These are phyloP conservation scores for Aurantiochytrium sp. DNA, from an alignment of 108 stramenopile genomes.

Conservation along the genomic window DNA sequence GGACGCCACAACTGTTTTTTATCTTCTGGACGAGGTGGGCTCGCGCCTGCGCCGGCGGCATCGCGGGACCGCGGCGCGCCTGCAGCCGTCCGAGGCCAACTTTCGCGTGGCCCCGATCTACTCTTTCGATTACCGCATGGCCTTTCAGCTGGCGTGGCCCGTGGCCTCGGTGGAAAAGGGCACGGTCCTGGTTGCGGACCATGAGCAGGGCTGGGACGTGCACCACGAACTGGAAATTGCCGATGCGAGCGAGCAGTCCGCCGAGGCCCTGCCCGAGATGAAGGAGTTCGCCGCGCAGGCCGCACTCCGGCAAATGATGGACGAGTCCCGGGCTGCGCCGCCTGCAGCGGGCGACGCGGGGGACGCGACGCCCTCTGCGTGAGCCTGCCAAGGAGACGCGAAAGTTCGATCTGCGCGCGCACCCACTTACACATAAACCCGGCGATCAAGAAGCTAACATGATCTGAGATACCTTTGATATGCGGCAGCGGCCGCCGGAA, in stretches of 20 bases:
- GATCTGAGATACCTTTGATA: no score
- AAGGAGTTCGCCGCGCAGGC: conserved; percentile 32
- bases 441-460: no score
- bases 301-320: background rate
- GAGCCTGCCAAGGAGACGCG: no score
- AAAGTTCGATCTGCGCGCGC: no score
- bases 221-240: background rate
- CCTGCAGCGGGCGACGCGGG: background rate
- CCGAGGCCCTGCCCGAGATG: background rate
- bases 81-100: conserved; percentile 11
- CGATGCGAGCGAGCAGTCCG: background rate
- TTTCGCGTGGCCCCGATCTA: background rate
- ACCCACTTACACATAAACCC: no score
- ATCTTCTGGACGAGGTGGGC: background rate
- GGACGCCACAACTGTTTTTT: background rate
- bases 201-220: conserved; percentile 1
- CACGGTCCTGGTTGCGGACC: background rate
- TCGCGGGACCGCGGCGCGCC: background rate
- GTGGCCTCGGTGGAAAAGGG: background rate
- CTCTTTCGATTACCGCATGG: conserved; percentile 13
- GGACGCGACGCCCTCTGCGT: background rate
- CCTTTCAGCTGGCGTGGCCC: background rate
- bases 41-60: background rate
- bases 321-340: background rate
- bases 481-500: no score